phyloP scores from a whole-genome alignment of 2,329 filamentous ascomycete genomes.

The Clonostachys sp. region DNA sequence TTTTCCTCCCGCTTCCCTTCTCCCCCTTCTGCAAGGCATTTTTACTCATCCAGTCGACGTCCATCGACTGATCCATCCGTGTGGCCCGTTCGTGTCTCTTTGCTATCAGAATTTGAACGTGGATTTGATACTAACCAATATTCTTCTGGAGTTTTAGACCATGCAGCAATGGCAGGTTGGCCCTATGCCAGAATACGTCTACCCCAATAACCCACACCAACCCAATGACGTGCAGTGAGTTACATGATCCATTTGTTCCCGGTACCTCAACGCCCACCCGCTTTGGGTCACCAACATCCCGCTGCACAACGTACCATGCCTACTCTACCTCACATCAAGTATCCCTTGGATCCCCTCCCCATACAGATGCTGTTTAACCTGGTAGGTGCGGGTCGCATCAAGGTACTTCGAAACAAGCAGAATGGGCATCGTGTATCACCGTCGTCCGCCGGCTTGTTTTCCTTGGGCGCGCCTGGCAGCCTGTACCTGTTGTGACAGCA shows the following conservation, averaged over 20 bases:
- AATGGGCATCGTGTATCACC: conserved; percentile 1
- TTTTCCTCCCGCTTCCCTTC: background rate
- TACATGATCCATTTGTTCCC: conserved; percentile 30
- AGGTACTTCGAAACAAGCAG: background rate
- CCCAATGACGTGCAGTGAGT: conserved; percentile 55
- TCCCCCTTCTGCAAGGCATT: background rate
- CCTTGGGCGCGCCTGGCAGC: background rate
- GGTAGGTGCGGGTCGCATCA: no score
- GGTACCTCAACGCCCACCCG: conserved; percentile 12
- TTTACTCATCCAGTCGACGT: no score
- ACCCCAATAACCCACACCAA: conserved; percentile 48
- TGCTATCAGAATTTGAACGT: background rate
- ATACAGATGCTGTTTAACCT: no score
- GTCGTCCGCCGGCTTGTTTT: background rate
- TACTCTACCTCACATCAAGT: background rate
- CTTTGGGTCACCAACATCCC: background rate
- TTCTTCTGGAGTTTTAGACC: conserved; percentile 26
- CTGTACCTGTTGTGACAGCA: no score
- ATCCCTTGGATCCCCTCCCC: background rate
- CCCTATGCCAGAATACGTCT: conserved; percentile 56
- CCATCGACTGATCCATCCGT: no score
- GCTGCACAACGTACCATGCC: background rate
- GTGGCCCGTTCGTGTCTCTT: background rate
- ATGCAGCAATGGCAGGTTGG: conserved; percentile 61
- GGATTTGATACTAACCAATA: no score